A percentile compares a stretch with the other conserved stretches of the same genome.
Evolutionary conservation across 371 early-diverging fungal species (phyloP).

Genomic region (Mortierella sp.): DNA sequence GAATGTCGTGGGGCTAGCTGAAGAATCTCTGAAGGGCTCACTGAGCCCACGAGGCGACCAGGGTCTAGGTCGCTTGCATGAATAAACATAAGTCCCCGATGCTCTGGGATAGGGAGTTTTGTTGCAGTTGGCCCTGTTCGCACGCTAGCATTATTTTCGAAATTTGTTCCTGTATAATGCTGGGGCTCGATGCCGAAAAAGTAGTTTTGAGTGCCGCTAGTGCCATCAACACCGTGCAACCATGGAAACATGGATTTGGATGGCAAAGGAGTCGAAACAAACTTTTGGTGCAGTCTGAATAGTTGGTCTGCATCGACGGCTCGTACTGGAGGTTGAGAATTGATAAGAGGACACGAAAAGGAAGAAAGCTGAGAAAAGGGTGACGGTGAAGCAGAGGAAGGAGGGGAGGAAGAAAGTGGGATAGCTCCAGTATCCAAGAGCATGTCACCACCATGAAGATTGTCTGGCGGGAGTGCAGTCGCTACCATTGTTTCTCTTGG

Average conservation of each 20-base stretch:
- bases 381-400: neutral
- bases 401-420: neutral
- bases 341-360: conserved; percentile 36
- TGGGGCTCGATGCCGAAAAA: conserved; percentile 69
- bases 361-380: neutral
- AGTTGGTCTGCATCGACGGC: conserved; percentile 50
- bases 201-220: conserved; percentile 63
- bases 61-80: conserved; percentile 47
- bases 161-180: conserved; percentile 12
- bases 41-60: conserved; percentile 58
- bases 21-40: conserved; percentile 56
- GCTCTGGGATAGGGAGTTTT: conserved; percentile 44
- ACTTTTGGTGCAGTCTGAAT: conserved; percentile 53
- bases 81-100: conserved; percentile 50
- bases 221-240: conserved; percentile 75
- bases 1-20: conserved; percentile 15
- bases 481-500: conserved; percentile 14
- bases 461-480: conserved; percentile 10
- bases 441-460: neutral
- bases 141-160: neutral
- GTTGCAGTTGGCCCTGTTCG: neutral
- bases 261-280: conserved; percentile 63
- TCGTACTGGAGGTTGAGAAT: conserved; percentile 50
- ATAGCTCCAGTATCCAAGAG: neutral
- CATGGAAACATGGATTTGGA: conserved; percentile 73